Conservation (phyloP, 2,329 filamentous ascomycete genomes). For the Ceratocystis smalleyi region DNA sequence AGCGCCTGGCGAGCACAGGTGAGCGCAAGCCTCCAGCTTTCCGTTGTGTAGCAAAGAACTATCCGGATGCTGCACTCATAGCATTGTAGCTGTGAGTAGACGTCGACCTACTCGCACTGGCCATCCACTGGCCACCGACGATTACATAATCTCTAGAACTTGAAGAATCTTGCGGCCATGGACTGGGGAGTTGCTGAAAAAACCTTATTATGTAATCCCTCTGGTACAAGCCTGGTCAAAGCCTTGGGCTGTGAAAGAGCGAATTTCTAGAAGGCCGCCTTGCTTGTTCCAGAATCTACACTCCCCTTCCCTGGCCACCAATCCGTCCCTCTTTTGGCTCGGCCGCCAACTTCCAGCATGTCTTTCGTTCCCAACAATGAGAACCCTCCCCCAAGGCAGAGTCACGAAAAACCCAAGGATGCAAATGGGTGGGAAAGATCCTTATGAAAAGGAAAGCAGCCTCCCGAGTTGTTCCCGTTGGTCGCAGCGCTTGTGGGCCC, state of each 20-base stretch:
- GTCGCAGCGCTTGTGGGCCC: slow-evolving; percentile 1
- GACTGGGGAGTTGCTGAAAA: not conserved
- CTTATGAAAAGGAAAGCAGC: not conserved
- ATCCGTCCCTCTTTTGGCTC: not conserved
- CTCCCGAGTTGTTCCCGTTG: slow-evolving; percentile 2
- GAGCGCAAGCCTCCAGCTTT: too few species aligned
- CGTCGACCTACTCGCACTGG: not conserved
- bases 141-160: not conserved
- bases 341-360: not conserved
- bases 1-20: too few species aligned
- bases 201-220: not conserved
- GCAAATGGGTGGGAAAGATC: not conserved
- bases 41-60: too few species aligned
- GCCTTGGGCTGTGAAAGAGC: not conserved
- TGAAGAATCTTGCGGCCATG: too few species aligned
- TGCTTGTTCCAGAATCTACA: not conserved
- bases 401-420: not conserved
- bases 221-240: not conserved
- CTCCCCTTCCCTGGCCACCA: not conserved
- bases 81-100: too few species aligned
- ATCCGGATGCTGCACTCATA: too few species aligned
- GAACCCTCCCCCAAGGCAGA: not conserved
- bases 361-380: not conserved
- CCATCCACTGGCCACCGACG: not conserved
- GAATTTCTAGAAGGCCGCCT: not conserved